phyloP scores from a whole-genome alignment of 345 rosid species.

The Sonneratia caseolaris region DNA sequence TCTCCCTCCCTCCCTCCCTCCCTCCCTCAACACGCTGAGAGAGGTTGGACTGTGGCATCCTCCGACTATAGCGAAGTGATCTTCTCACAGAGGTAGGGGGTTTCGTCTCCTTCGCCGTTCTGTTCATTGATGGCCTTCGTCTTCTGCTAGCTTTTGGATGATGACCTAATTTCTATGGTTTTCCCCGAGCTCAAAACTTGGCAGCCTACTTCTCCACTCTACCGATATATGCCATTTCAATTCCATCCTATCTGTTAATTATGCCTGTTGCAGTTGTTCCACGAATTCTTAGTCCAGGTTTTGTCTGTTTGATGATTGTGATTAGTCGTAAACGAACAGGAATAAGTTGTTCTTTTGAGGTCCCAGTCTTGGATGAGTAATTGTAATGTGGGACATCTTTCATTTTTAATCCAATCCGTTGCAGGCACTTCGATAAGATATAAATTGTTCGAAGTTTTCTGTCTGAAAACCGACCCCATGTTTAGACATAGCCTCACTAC shows the following conservation, averaged over 20 bases:
- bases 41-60: background rate
- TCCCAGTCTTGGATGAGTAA: background rate
- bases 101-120: slow-evolving; percentile 1
- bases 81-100: background rate
- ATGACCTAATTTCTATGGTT: background rate
- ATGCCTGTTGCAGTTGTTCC: background rate
- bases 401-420: background rate
- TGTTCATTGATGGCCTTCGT: background rate
- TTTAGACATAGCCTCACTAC: background rate
- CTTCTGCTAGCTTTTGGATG: background rate
- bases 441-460: too few relatives aligned
- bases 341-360: background rate
- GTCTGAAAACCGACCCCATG: background rate
- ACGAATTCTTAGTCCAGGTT: too few relatives aligned
- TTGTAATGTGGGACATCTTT: background rate
- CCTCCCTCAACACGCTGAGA: background rate
- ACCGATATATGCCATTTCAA: background rate
- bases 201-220: background rate
- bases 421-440: background rate
- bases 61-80: background rate
- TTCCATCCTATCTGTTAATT: background rate
- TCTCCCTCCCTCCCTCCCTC: too few relatives aligned
- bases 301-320: background rate
- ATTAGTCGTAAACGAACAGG: background rate
- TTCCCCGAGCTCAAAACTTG: background rate